Base-by-base conservation (phyloP, 768 basidiomycete genomes). In the Xerocomellus chrysenteron region DNA sequence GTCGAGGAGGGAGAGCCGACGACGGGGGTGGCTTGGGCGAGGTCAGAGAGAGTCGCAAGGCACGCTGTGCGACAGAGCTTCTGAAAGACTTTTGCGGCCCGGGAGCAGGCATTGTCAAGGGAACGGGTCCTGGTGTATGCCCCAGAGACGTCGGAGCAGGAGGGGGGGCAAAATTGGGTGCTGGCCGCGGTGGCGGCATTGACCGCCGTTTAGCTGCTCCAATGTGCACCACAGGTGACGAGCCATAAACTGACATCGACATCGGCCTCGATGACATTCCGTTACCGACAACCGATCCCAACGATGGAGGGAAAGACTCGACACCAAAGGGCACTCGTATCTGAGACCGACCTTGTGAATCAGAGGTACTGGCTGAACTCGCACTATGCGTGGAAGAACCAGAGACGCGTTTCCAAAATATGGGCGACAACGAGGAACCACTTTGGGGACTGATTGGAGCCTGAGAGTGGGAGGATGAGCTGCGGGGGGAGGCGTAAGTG, bases 181-280 rank as follows among this genome's bases (percentile, higher is more conserved):
- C 82, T 32, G 90, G 90, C 14, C 87, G 84, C 30, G 83, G 87
- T 17, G 89, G 90, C 4, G 89, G 88, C 68, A 88, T 80, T 4
- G 87, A 89, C 19, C 74, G 65, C 40, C 89, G 78, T 63, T 85
- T 79, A 32, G 76, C 60, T 5, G 76, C 73, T 36, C 57, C 60
- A 32, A 50, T 47, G 49, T 62, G 48, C 11, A 59, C 52, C 39
- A 60, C 47, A 14, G 57, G 52, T 19, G 57, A 60, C 24, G 60
- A 54, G 7, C 56, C 53, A 47, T 59, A 28, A 24, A 59, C 50
- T 9, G 58, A 58, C 44, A 69, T 52, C 24, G 69, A 71, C 54
- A 67, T 61, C 6, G 67, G 65, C 35, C 67, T 47, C 42, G 55
- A 50, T 9, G 60, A 47, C 3, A 28, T 17, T 24, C 54, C 59